Evolutionary conservation across 305 asterid species (phyloP), one percentile per base, ranked within the genome.

Genomic region (Fraxinus paxiana): DNA sequence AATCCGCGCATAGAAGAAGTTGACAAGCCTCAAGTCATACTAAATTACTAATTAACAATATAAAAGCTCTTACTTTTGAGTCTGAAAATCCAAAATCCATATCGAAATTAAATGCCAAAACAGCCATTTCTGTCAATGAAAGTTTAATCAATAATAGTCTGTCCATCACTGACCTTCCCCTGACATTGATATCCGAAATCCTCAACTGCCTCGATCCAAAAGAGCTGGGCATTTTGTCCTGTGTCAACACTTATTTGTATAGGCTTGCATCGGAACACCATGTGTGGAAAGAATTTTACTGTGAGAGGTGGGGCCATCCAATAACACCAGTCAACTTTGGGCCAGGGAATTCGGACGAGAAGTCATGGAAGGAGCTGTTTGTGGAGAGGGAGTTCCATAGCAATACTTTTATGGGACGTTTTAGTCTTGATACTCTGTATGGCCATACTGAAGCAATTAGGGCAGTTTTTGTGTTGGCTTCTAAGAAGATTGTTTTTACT

Each of bases 381-480:
- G 93, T 82, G 83, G 97, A 95, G 93, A 93, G 91, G 84, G 99
- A 95, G 87, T 93, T 90, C 77, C 90, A 93, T 59, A 90, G 99
- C 91, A 93, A 86, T 83, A 91, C 94, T 0, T 93, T 90, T 77
- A 83, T 90, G 95, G 99, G 98, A 26, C 93, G 93, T 15, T 92
- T 90, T 78, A 91, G 88, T 84, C 83, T 89, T 38, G 97, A 95
- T 77, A 86, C 91, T 0, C 83, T 95, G 84, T 90, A 90, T 84
- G 99, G 99, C 79, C 99, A 95, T 85, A 88, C 89, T 0, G 98
- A 95, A 84, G 97, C 97, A 76, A 96, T 95, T 77, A 88, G 97
- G 85, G 81, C 97, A 1, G 92, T 93, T 73, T 92, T 88, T 78
- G 90, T 93, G 67, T 83, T 93, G 80, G 88, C 86, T 80, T 93